These are phyloP conservation scores for Achaetomiella virescens DNA, from an alignment of 495 filamentous ascomycete species.

Conservation along the genomic window DNA sequence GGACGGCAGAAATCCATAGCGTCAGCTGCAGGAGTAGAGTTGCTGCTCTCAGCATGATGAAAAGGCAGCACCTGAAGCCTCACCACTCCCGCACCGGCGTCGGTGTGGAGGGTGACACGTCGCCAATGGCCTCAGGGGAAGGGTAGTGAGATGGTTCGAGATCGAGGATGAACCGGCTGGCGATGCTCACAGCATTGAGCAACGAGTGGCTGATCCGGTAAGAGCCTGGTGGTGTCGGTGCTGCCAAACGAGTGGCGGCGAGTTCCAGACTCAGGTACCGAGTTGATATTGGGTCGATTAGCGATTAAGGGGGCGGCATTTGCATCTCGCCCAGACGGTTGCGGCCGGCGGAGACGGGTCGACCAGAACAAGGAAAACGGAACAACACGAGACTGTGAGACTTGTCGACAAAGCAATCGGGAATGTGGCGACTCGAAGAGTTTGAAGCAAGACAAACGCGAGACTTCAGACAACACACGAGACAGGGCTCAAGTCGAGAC, in stretches of 20 bases:
- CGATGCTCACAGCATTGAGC: constrained; percentile 13
- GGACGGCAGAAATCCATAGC: constrained; percentile 35
- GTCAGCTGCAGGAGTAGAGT: constrained; percentile 34
- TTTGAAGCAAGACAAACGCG: background rate
- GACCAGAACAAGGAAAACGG: background rate
- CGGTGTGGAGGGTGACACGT: constrained; percentile 10
- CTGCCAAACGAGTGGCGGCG: constrained; percentile 17
- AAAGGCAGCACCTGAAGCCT: constrained; percentile 14
- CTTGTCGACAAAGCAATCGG: background rate
- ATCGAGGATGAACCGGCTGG: background rate
- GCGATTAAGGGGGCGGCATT: constrained; percentile 35
- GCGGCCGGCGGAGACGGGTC: background rate
- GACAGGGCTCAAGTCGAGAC: background rate
- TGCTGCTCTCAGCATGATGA: constrained; percentile 36
- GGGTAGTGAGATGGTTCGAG: background rate
- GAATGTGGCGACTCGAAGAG: constrained; percentile 1
- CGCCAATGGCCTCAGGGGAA: constrained; percentile 4
- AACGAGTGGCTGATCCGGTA: background rate
- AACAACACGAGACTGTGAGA: background rate
- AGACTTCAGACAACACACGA: background rate
- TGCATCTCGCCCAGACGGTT: constrained; percentile 11
- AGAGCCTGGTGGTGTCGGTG: constrained; percentile 1
- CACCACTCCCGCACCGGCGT: constrained; percentile 24
- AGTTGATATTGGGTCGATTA: constrained; percentile 28
- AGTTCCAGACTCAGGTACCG: constrained; percentile 34